Evolutionary conservation across 2,329 filamentous ascomycete species (phyloP).

Genomic region (Xylaria sp.): DNA sequence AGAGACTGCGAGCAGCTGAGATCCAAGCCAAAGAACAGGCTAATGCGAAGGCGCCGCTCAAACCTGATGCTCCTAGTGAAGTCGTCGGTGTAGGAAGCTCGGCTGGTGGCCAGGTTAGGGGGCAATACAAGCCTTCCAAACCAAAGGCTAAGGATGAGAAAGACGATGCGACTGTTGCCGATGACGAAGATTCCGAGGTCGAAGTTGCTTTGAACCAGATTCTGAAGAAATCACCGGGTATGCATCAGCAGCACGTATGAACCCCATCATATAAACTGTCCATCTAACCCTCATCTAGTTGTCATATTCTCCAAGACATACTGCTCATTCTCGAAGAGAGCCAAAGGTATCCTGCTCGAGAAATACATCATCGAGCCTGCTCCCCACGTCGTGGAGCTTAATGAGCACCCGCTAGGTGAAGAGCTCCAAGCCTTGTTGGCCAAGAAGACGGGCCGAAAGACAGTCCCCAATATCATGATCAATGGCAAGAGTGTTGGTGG

Average conservation of each 20-base stretch:
- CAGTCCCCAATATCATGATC: conserved; percentile 88
- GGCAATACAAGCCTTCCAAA: conserved; percentile 48
- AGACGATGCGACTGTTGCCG: conserved; percentile 40
- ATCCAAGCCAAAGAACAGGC: conserved; percentile 62
- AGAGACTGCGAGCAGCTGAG: conserved; percentile 63
- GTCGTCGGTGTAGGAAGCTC: conserved; percentile 56
- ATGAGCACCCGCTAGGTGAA: conserved; percentile 69
- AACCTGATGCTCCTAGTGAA: conserved; percentile 53
- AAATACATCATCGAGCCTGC: conserved; percentile 77
- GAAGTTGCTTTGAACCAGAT: conserved; percentile 71
- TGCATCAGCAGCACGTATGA: conserved; percentile 23
- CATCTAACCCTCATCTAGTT: conserved; percentile 46
- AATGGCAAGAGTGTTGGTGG: conserved; percentile 87
- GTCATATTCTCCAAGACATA: conserved; percentile 96
- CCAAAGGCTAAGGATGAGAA: conserved; percentile 30
- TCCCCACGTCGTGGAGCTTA: conserved; percentile 86
- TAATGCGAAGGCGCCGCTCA: conserved; percentile 59
- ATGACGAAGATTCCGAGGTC: conserved; percentile 56
- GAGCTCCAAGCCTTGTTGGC: conserved; percentile 66
- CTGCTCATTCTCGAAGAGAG: conserved; percentile 79
- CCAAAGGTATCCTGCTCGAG: conserved; percentile 78
- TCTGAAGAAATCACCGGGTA: conserved; percentile 79
- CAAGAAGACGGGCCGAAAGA: conserved; percentile 71
- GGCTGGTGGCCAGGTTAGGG: conserved; percentile 44
- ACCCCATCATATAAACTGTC: not conserved